Conservation (phyloP, 1,139 yeast genomes). For the Debaryomyces fabryi region DNA sequence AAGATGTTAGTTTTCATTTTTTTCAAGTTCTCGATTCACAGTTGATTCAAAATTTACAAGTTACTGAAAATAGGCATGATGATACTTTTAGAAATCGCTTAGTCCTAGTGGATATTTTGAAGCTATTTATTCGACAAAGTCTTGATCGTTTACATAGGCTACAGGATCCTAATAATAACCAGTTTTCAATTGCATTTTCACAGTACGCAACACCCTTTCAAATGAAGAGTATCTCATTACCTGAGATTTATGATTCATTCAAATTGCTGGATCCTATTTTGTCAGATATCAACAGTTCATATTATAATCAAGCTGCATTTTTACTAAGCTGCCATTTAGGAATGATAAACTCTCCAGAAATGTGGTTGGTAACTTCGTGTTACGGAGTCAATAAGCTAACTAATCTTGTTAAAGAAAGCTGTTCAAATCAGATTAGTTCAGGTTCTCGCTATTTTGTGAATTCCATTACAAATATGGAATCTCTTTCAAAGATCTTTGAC, state of each 20-base stretch:
- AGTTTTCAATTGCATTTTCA: conserved; percentile 27
- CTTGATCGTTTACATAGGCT: conserved; percentile 13
- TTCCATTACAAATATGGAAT: conserved; percentile 20
- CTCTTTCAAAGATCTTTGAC: conserved; percentile 20
- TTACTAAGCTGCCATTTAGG: conserved; percentile 32
- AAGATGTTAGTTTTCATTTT: conserved; percentile 30
- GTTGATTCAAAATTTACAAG: conserved; percentile 21
- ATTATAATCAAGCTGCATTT: conserved; percentile 32
- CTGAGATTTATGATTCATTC: conserved; percentile 27
- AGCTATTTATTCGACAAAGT: conserved; percentile 22
- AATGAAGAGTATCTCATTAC: conserved; percentile 23
- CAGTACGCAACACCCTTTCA: conserved; percentile 23
- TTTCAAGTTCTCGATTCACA: conserved; percentile 26
- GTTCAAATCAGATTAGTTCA: conserved; percentile 31
- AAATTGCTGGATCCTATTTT: conserved; percentile 20
- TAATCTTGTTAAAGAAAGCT: conserved; percentile 24
- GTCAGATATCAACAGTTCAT: conserved; percentile 20
- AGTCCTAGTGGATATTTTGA: conserved; percentile 22
- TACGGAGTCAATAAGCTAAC: conserved; percentile 18
- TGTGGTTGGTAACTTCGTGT: conserved; percentile 32
- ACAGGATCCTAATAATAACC: conserved; percentile 5
- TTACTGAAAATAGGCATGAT: conserved; percentile 30
- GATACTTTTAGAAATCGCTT: conserved; percentile 19
- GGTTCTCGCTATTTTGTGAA: conserved; percentile 29
- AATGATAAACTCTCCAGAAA: conserved; percentile 24